These are phyloP conservation scores for Calonectria honghensis DNA, from an alignment of 2,329 filamentous ascomycete species.

Conservation along the genomic window DNA sequence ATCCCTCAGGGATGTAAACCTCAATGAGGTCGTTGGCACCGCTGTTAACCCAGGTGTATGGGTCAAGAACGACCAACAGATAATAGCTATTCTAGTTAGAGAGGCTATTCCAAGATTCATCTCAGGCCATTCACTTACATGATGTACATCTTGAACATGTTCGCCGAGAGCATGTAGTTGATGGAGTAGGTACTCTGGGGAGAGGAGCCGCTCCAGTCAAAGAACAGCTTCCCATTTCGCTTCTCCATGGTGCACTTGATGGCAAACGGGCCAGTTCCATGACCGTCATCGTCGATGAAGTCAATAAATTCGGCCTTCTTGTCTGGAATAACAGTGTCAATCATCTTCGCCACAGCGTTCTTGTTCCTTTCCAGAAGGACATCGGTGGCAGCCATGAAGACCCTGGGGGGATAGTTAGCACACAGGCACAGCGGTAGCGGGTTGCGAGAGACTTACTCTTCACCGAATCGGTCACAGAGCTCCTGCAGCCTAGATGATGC, in stretches of 20 bases:
- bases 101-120: neutral
- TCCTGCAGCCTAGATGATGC: neutral
- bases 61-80: neutral
- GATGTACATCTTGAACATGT: conserved; percentile 7
- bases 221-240: neutral
- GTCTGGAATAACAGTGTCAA: neutral
- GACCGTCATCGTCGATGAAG: conserved; percentile 16
- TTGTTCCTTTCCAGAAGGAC: neutral
- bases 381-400: neutral
- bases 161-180: conserved; percentile 4
- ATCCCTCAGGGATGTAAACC: conserved; percentile 1
- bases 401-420: neutral
- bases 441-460: neutral
- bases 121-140: neutral
- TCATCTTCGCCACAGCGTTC: neutral
- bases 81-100: neutral
- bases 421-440: too few relatives aligned
- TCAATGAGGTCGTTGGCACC: conserved; percentile 18
- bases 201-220: conserved; percentile 6
- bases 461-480: neutral
- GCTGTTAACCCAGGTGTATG: neutral
- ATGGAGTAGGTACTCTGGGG: conserved; percentile 7
- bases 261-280: neutral
- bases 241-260: conserved; percentile 19
- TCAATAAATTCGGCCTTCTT: neutral